phyloP scores from a whole-genome alignment of 768 basidiomycete genomes.

The Agrocybe pediades region DNA sequence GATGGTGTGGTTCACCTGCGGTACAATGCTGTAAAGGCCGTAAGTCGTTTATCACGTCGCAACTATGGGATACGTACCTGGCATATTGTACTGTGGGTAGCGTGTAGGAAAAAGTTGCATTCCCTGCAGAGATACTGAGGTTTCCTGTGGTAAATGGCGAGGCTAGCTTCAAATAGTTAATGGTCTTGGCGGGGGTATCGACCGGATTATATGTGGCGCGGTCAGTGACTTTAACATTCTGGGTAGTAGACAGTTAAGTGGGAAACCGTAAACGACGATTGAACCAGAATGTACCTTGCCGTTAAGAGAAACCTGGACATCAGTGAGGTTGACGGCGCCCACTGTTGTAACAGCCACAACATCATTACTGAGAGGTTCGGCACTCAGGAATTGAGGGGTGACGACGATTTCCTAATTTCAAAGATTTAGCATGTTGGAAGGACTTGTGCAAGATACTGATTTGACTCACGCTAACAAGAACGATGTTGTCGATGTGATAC shows the following conservation, averaged over 20 bases:
- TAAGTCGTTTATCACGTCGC: neutral
- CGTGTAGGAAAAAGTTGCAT: slow-evolving; percentile 38
- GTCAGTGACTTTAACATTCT: slow-evolving; percentile 36
- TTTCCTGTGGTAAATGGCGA: slow-evolving; percentile 41
- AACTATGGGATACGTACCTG: slow-evolving; percentile 28
- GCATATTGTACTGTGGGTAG: slow-evolving; percentile 45
- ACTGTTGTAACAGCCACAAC: slow-evolving; percentile 50
- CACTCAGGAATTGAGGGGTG: slow-evolving; percentile 49
- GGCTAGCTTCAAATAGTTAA: slow-evolving; percentile 49
- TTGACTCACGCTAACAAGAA: slow-evolving; percentile 39
- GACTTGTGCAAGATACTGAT: neutral
- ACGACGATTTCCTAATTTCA: slow-evolving; percentile 40
- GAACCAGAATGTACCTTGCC: slow-evolving; percentile 30
- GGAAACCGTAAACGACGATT: neutral
- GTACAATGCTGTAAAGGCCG: slow-evolving; percentile 33
- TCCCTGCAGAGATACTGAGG: slow-evolving; percentile 43
- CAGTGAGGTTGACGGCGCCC: slow-evolving; percentile 45
- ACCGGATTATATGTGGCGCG: slow-evolving; percentile 39
- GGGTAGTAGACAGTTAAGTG: neutral
- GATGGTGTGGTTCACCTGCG: slow-evolving; percentile 38
- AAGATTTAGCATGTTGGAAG: neutral
- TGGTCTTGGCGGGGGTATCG: slow-evolving; percentile 47
- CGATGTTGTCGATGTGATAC: slow-evolving; percentile 55
- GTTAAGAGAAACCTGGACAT: slow-evolving; percentile 38
- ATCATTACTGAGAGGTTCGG: slow-evolving; percentile 50